Evolutionary conservation across 2,329 filamentous ascomycete genomes (phyloP), one percentile per base, ranked within the genome.

Genomic region (Orbilia brochopaga): DNA sequence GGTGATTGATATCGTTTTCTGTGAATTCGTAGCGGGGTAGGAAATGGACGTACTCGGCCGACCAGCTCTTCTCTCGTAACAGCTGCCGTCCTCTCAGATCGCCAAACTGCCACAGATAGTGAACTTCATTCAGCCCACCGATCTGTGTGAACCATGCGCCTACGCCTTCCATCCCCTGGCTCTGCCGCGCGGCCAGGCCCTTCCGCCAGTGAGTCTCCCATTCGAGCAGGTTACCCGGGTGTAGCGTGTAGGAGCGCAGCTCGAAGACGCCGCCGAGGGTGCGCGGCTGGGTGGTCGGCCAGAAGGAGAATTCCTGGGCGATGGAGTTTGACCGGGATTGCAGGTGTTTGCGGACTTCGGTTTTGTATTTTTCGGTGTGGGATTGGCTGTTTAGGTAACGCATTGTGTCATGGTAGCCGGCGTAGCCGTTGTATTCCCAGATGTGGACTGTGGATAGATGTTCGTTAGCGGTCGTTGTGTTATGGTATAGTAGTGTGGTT

Each of bases 231-330:
- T 97, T 97, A 46, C 94, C 94, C 0, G 94, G 94, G 79, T 97
- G 91, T 21, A 99, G 85, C 3, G 92, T 97, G 83, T 99, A 99
- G 1, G 94, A 97, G 58, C 94, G 90, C 35, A 99, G 85, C 82
- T 99, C 94, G 79, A 99, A 99, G 46, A 99, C 81, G 51, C 94
- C 94, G 62, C 94, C 94, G 0, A 99, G 86, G 77, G 91, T 84
- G 70, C 94, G 91, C 0, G 94, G 94, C 3, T 92, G 85, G 0
- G 91, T 93, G 1, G 94, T 99, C 0, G 94, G 94, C 94, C 94
- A 99, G 85, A 99, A 99, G 37, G 92, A 96, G 81, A 99, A 99
- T 80, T 99, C 94, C 80, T 99, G 94, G 94, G 99, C 99, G 57
- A 99, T 85, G 0, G 92, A 97, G 2, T 89, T 90, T 76, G 88